Base-by-base conservation (phyloP, 805 yeast genomes). In the Candida lessepsii region DNA sequence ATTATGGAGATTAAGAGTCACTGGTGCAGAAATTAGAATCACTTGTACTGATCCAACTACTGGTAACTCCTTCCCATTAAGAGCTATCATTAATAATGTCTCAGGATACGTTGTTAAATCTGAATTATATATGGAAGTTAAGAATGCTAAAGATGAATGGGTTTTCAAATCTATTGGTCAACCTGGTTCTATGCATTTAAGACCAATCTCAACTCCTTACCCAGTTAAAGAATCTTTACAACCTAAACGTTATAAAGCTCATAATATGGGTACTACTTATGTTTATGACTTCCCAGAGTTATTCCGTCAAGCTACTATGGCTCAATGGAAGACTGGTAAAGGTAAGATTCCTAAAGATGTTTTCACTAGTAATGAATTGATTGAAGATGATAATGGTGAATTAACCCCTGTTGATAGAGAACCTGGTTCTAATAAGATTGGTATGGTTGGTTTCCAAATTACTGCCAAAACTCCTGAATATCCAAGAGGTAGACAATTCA, bases 251-350 rank as follows among this genome's bases (percentile, higher is more conserved):
- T 95, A 95, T 75, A 86, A 84, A 72, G 99, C 99, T 37, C 98
- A 93, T 67, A 76, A 87, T 56, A 85, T 93, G 90, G 99, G 99
- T 49, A 93, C 99, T 14, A 90, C 99, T 9, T 93, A 88, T 60
- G 96, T 88, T 37, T 93, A 95, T 58, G 99, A 93, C 67, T 95
- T 93, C 93, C 99, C 99, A 39, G 99, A 93, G 63, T 71, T 93
- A 57, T 93, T 95, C 84, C 86, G 90, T 57, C 97, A 93, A 71
- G 95, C 96, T 27, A 76, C 86, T 27, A 64, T 79, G 41, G 74
- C 90, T 15, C 84, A 81, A 65, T 93, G 99, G 99, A 82, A 83
- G 62, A 77, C 76, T 46, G 63, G 65, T 50, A 73, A 80, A 30
- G 23, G 41, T 19, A 81, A 80, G 50, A 61, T 80, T 47, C 90